Evolutionary conservation across 441 rosid species (phyloP), one percentile per base, ranked within the genome.

Genomic region (Aquilaria agallochum): DNA sequence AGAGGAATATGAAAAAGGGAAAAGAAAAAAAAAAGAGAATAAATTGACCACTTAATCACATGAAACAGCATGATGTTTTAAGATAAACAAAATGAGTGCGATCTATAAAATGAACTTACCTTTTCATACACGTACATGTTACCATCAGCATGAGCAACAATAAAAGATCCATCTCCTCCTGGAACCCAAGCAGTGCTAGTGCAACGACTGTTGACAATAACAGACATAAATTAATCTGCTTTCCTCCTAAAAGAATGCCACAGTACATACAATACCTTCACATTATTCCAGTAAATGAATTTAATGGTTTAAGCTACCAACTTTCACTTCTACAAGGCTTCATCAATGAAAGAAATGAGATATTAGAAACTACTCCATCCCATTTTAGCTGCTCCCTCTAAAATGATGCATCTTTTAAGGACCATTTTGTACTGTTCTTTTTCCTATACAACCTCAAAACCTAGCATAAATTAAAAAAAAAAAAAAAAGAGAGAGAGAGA

Each of bases 121-220:
- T 95, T 95, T 68, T 95, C 99, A 71, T 89, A 95, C 70, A 90
- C 83, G 20, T 84, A 95, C 71, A 92, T 72, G 73, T 89, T 95
- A 48, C 99, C 99, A 86, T 95, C 98, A 30, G 95, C 83, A 76
- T 92, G 99, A 66, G 97, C 98, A 71, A 89, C 97, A 69, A 83
- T 81, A 67, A 95, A 95, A 72, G 92, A 65, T 59, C 99, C 98
- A 76, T 92, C 98, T 50, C 91, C 88, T 72, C 98, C 98, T 59
- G 98, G 99, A 59, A 92, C 85, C 98, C 99, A 95, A 49, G 93
- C 72, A 42, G 88, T 73, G 74, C 96, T 76, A 51, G 88, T 89
- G 77, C 99, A 95, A 30, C 93, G 96, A 68, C 99, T 95, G 87
- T 74, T 64, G 64, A 57, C 73, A 69, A 71, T 50, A 77, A 67